Conservation (phyloP, 1,284 basidiomycete species). For the Irpex rosettiformis region DNA sequence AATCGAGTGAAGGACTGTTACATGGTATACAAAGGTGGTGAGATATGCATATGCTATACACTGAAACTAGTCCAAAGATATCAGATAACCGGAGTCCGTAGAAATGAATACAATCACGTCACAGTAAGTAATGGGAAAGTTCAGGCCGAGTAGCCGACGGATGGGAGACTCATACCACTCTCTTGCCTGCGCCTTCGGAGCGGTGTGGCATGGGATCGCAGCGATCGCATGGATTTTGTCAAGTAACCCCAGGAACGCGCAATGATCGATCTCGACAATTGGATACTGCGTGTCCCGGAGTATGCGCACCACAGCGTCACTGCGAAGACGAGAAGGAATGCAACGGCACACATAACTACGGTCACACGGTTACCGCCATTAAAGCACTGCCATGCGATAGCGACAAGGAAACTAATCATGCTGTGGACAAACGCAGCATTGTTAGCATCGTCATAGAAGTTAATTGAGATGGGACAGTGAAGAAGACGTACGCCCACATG, state of each 20-base stretch:
- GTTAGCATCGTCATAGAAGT: not conserved
- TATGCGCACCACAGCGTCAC: not conserved
- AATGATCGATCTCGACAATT: not conserved
- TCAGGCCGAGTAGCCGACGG: not conserved
- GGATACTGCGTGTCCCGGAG: not conserved
- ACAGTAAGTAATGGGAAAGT: too few relatives aligned
- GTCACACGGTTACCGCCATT: not conserved
- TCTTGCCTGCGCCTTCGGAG: not conserved
- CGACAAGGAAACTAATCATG: conserved; percentile 18
- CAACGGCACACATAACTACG: not conserved
- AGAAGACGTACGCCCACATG: conserved; percentile 36
- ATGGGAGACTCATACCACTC: not conserved
- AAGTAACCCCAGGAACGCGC: not conserved
- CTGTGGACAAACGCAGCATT: conserved; percentile 6
- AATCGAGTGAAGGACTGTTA: not conserved
- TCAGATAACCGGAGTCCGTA: not conserved
- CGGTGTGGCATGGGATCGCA: not conserved
- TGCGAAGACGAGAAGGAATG: not conserved
- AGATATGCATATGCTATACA: not conserved
- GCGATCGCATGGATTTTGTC: not conserved
- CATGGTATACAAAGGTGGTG: not conserved
- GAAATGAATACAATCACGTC: not conserved
- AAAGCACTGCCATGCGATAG: conserved; percentile 20
- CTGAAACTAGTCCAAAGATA: not conserved
- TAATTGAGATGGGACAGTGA: not conserved